phyloP scores from a whole-genome alignment of 2,329 filamentous ascomycete genomes.

The Colletotrichum theobromicola region DNA sequence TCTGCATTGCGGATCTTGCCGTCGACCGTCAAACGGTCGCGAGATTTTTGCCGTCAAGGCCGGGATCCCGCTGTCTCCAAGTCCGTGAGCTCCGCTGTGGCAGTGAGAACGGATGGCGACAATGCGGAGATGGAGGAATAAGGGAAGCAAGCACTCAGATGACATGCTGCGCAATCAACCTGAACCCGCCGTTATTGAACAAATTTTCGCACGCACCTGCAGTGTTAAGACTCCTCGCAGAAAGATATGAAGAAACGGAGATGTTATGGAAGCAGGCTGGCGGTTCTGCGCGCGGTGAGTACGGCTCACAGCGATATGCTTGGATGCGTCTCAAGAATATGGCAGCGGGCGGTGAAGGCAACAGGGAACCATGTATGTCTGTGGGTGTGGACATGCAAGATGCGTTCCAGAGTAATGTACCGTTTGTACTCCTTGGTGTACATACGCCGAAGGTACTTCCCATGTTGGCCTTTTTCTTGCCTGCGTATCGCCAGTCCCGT shows the following conservation, averaged over 20 bases:
- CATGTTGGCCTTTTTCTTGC: not conserved
- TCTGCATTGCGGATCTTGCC: conserved; percentile 16
- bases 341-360: not conserved
- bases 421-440: not conserved
- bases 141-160: not conserved
- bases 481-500: not conserved
- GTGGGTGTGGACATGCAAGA: not conserved
- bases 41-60: not conserved
- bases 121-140: not conserved
- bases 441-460: not conserved
- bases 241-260: not conserved
- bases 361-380: not conserved
- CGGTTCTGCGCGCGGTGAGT: not conserved
- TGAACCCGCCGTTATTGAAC: not conserved
- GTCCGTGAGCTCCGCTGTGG: not conserved
- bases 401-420: not conserved
- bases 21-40: not conserved
- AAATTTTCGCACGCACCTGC: not conserved
- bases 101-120: not conserved
- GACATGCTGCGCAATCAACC: not conserved
- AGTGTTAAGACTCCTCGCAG: not conserved
- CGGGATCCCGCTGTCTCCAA: not conserved
- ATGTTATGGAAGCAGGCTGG: not conserved
- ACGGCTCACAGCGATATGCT: not conserved
- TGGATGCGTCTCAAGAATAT: not conserved